Evolutionary conservation across 2,329 filamentous ascomycete genomes (phyloP).

Genomic region (Emergomyces pasteurianus): DNA sequence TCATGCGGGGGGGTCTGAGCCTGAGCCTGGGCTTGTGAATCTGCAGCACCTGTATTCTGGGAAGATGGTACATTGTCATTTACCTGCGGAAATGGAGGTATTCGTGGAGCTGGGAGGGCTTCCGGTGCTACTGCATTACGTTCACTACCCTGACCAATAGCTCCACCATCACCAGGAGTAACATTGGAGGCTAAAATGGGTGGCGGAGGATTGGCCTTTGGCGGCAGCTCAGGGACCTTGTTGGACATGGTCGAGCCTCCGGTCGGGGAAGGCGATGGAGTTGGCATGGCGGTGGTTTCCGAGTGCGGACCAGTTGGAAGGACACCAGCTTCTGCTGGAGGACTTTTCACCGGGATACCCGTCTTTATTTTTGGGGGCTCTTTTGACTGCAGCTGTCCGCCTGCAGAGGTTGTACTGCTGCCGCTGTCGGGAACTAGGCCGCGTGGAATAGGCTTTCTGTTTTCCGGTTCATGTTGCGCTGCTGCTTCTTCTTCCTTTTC

Average conservation of each 20-base stretch:
- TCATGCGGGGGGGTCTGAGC: constrained; percentile 32
- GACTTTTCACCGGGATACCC: not conserved
- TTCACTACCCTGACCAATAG: not conserved
- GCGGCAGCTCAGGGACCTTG: not conserved
- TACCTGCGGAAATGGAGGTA: not conserved
- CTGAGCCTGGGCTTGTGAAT: not conserved
- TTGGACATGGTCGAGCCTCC: not conserved
- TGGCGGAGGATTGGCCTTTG: not conserved
- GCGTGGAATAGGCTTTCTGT: not conserved
- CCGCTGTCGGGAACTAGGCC: not conserved
- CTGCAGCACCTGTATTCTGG: not conserved
- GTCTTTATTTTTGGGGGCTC: not conserved
- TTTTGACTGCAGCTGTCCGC: not conserved
- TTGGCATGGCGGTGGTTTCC: not conserved
- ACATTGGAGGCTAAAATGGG: not conserved
- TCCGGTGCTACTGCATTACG: not conserved
- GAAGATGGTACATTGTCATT: not conserved
- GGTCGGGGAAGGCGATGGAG: not conserved
- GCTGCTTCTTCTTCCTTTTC: not conserved
- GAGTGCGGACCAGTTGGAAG: not conserved
- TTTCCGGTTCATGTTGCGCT: not conserved
- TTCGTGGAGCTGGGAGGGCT: not conserved
- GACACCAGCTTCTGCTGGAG: not conserved
- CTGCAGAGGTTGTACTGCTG: not conserved
- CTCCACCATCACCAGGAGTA: not conserved